Conservation (phyloP, 352 stramenopile genomes). For the Pythium biforme region DNA sequence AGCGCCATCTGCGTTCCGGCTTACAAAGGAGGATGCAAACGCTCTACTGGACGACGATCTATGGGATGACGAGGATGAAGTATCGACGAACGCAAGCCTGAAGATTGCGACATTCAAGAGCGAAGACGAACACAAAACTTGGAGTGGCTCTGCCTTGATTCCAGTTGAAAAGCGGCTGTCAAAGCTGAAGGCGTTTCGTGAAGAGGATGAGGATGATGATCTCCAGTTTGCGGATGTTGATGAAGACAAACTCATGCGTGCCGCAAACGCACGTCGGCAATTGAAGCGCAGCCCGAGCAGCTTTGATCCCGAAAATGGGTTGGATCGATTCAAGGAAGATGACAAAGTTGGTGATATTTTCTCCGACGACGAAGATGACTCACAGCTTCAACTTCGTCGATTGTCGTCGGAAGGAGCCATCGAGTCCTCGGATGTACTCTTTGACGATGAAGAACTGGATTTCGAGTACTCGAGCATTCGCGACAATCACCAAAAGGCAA, state of each 20-base stretch:
- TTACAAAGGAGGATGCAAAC: slow-evolving; percentile 77
- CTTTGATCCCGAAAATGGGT: not conserved
- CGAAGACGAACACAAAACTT: slow-evolving; percentile 30
- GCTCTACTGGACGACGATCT: slow-evolving; percentile 68
- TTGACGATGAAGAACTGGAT: slow-evolving; percentile 82
- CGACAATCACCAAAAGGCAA: slow-evolving; percentile 79
- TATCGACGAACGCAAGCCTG: slow-evolving; percentile 10
- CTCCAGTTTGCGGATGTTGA: slow-evolving; percentile 74
- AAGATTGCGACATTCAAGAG: not conserved
- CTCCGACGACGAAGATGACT: slow-evolving; percentile 22
- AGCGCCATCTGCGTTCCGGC: slow-evolving; percentile 46
- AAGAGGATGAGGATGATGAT: slow-evolving; percentile 56
- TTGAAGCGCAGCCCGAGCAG: slow-evolving; percentile 21
- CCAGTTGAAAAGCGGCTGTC: slow-evolving; percentile 57
- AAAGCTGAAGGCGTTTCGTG: slow-evolving; percentile 74
- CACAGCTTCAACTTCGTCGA: slow-evolving; percentile 21
- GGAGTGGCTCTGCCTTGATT: slow-evolving; percentile 60
- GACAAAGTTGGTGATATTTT: slow-evolving; percentile 23
- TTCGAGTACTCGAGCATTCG: slow-evolving; percentile 75
- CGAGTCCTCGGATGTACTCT: slow-evolving; percentile 57
- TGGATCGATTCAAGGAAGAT: slow-evolving; percentile 31
- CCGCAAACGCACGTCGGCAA: slow-evolving; percentile 21
- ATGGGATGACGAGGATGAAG: slow-evolving; percentile 55
- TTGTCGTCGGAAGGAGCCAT: slow-evolving; percentile 28
- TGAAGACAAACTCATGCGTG: slow-evolving; percentile 55